A percentile compares a stretch with the other conserved stretches of the same genome.
Evolutionary conservation across 129 eudicot species (phyloP).

Genomic region (Gnaphalium uliginosum): DNA sequence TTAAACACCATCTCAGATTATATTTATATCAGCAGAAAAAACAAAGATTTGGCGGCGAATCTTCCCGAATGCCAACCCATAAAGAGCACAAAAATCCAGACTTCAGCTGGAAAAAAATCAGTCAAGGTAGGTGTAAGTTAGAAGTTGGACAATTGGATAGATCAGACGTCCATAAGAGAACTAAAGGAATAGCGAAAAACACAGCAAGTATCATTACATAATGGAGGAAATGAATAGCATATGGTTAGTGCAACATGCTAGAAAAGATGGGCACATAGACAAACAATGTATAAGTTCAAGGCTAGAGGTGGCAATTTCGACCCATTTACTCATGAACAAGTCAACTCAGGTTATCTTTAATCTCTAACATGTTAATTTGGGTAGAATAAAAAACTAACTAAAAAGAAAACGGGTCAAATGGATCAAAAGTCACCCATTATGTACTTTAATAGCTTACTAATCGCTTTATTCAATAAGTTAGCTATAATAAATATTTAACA

Average conservation of each 20-base stretch:
- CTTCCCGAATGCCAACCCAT: not conserved
- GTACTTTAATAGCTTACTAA: not conserved
- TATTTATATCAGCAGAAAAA: not conserved
- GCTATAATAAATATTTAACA: not conserved
- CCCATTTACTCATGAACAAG: not conserved
- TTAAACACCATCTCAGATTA: slow-evolving; percentile 16
- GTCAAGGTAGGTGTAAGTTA: not conserved
- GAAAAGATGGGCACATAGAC: not conserved
- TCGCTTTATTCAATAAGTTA: not conserved
- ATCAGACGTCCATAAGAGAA: not conserved
- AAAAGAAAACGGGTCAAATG: not conserved
- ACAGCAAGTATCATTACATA: not conserved
- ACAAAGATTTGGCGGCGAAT: not conserved
- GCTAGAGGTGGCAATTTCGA: not conserved
- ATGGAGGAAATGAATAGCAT: not conserved
- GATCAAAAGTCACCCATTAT: not conserved
- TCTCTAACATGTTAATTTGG: not conserved
- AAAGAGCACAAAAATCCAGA: not conserved
- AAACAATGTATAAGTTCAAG: not conserved
- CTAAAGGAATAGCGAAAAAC: not conserved
- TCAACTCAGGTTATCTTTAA: not conserved
- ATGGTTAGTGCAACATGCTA: not conserved
- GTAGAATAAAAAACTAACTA: no score
- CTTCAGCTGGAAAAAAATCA: slow-evolving; percentile 15
- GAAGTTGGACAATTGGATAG: not conserved